These are phyloP conservation scores for Bidens hawaiensis DNA, from an alignment of 140 eudicot genomes.

Conservation along the genomic window DNA sequence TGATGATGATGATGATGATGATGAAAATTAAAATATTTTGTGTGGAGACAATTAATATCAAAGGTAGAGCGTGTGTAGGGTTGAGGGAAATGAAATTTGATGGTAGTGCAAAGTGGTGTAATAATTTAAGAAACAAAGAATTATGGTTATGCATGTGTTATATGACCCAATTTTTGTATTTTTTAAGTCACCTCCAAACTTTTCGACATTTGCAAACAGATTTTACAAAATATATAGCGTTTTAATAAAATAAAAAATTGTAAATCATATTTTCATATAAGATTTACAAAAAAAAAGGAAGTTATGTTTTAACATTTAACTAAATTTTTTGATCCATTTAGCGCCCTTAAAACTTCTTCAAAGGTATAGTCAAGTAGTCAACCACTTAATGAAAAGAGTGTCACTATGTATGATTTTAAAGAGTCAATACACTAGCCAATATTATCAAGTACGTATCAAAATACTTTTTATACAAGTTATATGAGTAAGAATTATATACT, in stretches of 20 bases:
- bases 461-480: no score
- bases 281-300: no score
- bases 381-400: no score
- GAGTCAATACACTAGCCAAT: no score
- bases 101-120: slow-evolving; percentile 18
- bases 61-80: slow-evolving; percentile 35
- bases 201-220: neutral
- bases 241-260: neutral
- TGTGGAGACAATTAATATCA: neutral
- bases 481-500: no score
- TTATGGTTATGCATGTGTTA: slow-evolving; percentile 38
- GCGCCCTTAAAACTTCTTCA: no score
- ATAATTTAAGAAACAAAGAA: slow-evolving; percentile 23
- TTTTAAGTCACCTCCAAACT: slow-evolving; percentile 21
- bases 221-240: neutral
- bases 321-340: no score
- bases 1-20: no score
- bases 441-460: no score
- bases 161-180: slow-evolving; percentile 23
- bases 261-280: neutral
- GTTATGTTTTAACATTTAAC: no score
- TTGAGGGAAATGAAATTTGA: slow-evolving; percentile 18
- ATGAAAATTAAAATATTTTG: neutral
- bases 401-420: no score
- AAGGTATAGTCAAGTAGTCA: no score